Percentiles rank a stretch among this genome's conserved stretches.
Conservation (phyloP, 2,329 filamentous ascomycete species). For the Xylariaceae sp. region DNA sequence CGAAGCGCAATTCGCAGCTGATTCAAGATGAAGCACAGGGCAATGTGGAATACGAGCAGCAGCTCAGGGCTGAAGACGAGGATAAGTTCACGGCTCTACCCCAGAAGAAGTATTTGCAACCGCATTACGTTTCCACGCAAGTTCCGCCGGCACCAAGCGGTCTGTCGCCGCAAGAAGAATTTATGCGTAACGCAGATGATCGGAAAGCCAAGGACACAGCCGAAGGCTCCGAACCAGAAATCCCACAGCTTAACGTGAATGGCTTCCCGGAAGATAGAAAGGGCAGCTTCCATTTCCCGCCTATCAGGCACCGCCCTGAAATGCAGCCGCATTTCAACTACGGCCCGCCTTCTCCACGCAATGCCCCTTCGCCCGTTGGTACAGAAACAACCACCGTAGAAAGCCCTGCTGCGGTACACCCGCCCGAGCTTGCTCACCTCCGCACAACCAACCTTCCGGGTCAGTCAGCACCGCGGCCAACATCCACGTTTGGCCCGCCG, state of each 20-base stretch:
- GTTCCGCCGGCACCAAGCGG: conserved; percentile 31
- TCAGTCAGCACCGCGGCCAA: conserved; percentile 39
- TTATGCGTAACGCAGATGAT: conserved; percentile 46
- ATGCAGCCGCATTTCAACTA: conserved; percentile 54
- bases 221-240: conserved; percentile 17
- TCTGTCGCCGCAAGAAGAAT: conserved; percentile 40
- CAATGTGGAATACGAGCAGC: conserved; percentile 70
- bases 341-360: conserved; percentile 45
- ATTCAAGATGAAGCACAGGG: conserved; percentile 78
- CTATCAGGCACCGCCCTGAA: conserved; percentile 43
- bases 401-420: conserved; percentile 28
- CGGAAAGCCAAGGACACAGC: conserved; percentile 42
- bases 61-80: conserved; percentile 75
- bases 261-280: conserved; percentile 35
- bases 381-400: conserved; percentile 12
- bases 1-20: conserved; percentile 77
- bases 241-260: conserved; percentile 16
- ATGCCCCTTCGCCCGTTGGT: conserved; percentile 24
- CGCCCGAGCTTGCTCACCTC: conserved; percentile 54
- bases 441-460: conserved; percentile 41
- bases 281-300: conserved; percentile 55
- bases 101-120: conserved; percentile 58
- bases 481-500: conserved; percentile 54
- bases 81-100: conserved; percentile 80
- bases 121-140: conserved; percentile 40